A percentile compares a stretch with the other conserved stretches of the same genome.
Conservation (phyloP, 2,329 filamentous ascomycete species). For the Nannizziopsis barbatae region DNA sequence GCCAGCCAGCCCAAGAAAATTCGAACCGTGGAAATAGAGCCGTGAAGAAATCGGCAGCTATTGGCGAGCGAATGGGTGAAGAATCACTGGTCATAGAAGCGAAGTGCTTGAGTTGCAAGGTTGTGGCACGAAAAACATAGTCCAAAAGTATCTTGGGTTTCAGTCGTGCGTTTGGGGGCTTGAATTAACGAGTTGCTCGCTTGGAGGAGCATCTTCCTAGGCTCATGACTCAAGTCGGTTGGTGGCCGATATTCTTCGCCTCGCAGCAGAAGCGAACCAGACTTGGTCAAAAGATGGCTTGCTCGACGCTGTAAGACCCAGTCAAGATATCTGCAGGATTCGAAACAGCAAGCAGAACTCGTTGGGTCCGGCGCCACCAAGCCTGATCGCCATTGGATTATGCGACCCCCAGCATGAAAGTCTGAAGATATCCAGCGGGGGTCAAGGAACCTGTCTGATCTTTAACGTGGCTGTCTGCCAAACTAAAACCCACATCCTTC, state of each 20-base stretch:
- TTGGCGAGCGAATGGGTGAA: not conserved
- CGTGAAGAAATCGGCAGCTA: not conserved
- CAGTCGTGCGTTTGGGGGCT: not conserved
- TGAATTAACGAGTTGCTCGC: not conserved
- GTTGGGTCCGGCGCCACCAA: slow-evolving; percentile 7
- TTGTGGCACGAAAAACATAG: not conserved
- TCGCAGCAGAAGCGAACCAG: not conserved
- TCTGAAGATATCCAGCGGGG: slow-evolving; percentile 9
- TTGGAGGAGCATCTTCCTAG: too few relatives aligned
- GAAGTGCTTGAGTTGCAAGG: not conserved
- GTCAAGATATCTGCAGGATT: slow-evolving; percentile 1
- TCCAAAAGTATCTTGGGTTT: too few relatives aligned
- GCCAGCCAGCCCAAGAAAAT: slow-evolving; percentile 6
- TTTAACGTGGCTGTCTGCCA: slow-evolving; percentile 9
- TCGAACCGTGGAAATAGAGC: not conserved
- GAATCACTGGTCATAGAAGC: not conserved
- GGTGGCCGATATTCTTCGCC: too few relatives aligned
- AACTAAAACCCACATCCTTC: not conserved
- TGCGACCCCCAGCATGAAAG: slow-evolving; percentile 7
- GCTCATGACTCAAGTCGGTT: too few relatives aligned
- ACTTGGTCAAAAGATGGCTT: not conserved
- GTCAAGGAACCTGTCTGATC: slow-evolving; percentile 6
- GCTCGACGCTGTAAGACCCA: not conserved
- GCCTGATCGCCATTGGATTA: slow-evolving; percentile 9
- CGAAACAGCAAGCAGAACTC: not conserved